These are phyloP conservation scores for Microdochium trichocladiopsis DNA, from an alignment of 2,329 filamentous ascomycete genomes.

Conservation along the genomic window DNA sequence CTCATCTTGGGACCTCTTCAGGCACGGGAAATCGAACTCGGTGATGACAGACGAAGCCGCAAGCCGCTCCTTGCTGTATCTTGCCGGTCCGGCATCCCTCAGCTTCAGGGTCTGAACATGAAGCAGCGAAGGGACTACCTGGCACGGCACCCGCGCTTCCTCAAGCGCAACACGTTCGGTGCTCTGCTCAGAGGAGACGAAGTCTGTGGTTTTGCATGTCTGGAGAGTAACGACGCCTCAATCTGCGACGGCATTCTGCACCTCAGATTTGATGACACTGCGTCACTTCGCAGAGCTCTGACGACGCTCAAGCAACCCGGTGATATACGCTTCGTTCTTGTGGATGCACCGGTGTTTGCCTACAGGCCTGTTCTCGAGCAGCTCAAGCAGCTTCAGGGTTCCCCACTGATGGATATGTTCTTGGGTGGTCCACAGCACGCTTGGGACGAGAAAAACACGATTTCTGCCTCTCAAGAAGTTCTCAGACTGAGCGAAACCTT, in stretches of 20 bases:
- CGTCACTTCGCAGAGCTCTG: constrained; percentile 38
- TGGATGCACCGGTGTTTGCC: constrained; percentile 61
- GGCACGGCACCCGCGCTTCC: constrained; percentile 35
- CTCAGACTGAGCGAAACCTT: not conserved
- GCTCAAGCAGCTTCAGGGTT: constrained; percentile 45
- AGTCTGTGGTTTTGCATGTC: constrained; percentile 51
- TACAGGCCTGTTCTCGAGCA: constrained; percentile 59
- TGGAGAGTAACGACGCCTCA: constrained; percentile 42
- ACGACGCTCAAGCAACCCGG: constrained; percentile 25
- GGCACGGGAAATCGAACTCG: constrained; percentile 28
- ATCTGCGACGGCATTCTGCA: constrained; percentile 38
- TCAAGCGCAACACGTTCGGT: constrained; percentile 55
- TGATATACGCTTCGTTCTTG: constrained; percentile 41
- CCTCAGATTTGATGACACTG: constrained; percentile 41
- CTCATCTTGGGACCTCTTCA: constrained; percentile 22
- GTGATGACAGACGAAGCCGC: constrained; percentile 16
- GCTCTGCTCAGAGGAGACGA: constrained; percentile 43
- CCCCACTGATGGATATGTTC: constrained; percentile 49
- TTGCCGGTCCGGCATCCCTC: constrained; percentile 32
- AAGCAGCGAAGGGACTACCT: constrained; percentile 34
- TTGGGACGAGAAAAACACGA: not conserved
- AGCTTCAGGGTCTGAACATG: constrained; percentile 22
- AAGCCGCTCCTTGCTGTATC: constrained; percentile 30
- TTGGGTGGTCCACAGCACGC: constrained; percentile 23
- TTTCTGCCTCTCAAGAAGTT: not conserved